Base-by-base conservation (phyloP, 2,329 filamentous ascomycete genomes). In the Cladophialophora psammophila region DNA sequence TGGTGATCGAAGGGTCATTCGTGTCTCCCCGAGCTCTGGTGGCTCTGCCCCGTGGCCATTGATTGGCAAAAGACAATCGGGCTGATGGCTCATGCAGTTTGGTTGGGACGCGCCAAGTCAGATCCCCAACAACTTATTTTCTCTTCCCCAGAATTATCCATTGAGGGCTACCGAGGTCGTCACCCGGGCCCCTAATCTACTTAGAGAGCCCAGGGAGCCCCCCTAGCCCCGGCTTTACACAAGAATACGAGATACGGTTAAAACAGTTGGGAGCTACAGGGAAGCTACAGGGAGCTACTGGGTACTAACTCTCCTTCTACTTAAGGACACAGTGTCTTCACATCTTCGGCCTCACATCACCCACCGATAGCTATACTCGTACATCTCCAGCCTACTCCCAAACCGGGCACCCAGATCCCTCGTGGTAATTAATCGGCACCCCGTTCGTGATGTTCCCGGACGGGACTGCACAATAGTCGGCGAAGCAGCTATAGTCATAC, bases 401-500 rank as follows among this genome's bases (percentile, higher is more conserved):
- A 59, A 59, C n/a, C 52, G 31, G 12, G 12, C 40, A 4, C 55
- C 34, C 7, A 58, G 40, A n/a, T 45, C 31, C 7, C 60, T 54
- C 53, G 65, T 65, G 45, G 57, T 40, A 5, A 50, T 63, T 26
- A 26, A 26, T 26, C 50, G 73, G 72, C 65, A 73, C 72, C 26
- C 76, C 75, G 65, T 77, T 69, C 7, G 60, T 69, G 12, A 75
- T 73, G 45, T 70, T 65, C 8, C 75, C 74, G 64, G 74, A 76
- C 1, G 59, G 35, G 1, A 65, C 61, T 42, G 70, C 42, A 5
- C 72, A 64, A 68, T 76, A 77, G 32, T 77, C 65, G 1, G 86
- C 90, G 75, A 87, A 88, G 74, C 91, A 94, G 42, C 88, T 85
- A 74, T 86, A 84, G 15, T 91, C 85, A 73, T 86, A 93, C 72